Evolutionary conservation across 2,329 filamentous ascomycete genomes (phyloP), one percentile per base, ranked within the genome.

Genomic region (Teratosphaeria zuluensis): DNA sequence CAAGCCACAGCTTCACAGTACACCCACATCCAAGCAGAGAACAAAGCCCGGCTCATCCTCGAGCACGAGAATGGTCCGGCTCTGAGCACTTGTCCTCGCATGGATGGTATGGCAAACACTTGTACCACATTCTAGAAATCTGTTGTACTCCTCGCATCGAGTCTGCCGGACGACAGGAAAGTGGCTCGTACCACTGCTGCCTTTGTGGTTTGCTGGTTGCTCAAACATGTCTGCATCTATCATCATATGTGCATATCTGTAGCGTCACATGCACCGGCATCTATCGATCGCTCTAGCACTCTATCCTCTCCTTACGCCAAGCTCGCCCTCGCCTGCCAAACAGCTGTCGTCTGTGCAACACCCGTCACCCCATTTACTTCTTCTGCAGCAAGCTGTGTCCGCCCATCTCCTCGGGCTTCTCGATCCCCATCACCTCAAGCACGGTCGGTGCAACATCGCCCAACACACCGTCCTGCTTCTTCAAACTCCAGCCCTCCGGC

Each of bases 361-460:
- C n/a, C 38, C 12, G 32, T 32, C 7, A 53, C 48, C 48, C 21
- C 8, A 5, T 54, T 51, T 60, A 64, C 38, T 48, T 30, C 84
- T 90, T 95, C 70, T 91, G 77, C 67, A 99, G 80, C 70, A 99
- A 81, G 76, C 85, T 95, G 70, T 80, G 78, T 60, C 94, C 92
- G 59, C 88, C 89, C 94, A 99, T 99, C 75, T 92, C 92, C 69
- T 89, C 84, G 4, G 94, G 92, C 74, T 95, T 85, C 54, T 89
- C 84, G 61, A 99, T 80, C 33, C 94, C 94, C 92, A 99, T 96
- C 70, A 86, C 85, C 5, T 85, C 88, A 51, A 99, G 82, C 60
- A 99, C 75, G 16, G 94, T 99, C n/a, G 94, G 94, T 7, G 94
- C 94, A 35, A 99, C 94, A 71, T 99, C 94, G 61, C 94, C 94